Base-by-base conservation (phyloP, 495 filamentous ascomycete genomes). In the Bathelium albidoporum region DNA sequence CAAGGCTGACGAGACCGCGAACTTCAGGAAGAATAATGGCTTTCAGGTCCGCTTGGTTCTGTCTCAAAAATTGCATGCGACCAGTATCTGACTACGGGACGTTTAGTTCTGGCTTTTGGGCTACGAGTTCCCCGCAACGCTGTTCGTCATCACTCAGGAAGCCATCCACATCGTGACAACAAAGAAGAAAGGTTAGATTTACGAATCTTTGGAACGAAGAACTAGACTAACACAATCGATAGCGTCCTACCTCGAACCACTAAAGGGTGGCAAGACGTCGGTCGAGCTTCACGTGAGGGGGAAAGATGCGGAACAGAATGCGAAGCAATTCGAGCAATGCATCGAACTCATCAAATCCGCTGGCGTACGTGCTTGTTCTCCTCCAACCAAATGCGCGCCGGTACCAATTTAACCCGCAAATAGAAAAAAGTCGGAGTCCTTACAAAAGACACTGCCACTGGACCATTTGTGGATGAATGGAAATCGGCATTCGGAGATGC, bases 381-480 rank as follows among this genome's bases (percentile, higher is more conserved):
- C 14, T 18, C 22, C 28, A 4, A 4, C 3, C 45, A 22, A 2
- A 59, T 31, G 36, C 1, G 11, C 4, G 34, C 22, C 59, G 39
- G 61, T 18, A 32, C 34, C 68, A 73, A 63, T 71, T 62, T 32
- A 53, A 4, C 36, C 20, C 9, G 22, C 18, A 11, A 34, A 52
- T 67, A 94, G 87, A 91, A 91, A 73, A 96, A 95, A 76, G 83
- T 97, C 39, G 94, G 95, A 39, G 78, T 91, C 16, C 74, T 97
- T 32, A 78, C 86, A 39, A 97, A 95, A 72, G 92, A 97, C 66
- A 82, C 77, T 32, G 86, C 92, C 1, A 83, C 82, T 29, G 95
- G 95, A 1, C 91, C 91, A 4, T 97, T 99, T 72, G 85, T 90
- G 69, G 93, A 95, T 66, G 94, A 97, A 70, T 99, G 94, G 94